Conservation (phyloP, 805 yeast genomes). For the Kazachstania martiniae region DNA sequence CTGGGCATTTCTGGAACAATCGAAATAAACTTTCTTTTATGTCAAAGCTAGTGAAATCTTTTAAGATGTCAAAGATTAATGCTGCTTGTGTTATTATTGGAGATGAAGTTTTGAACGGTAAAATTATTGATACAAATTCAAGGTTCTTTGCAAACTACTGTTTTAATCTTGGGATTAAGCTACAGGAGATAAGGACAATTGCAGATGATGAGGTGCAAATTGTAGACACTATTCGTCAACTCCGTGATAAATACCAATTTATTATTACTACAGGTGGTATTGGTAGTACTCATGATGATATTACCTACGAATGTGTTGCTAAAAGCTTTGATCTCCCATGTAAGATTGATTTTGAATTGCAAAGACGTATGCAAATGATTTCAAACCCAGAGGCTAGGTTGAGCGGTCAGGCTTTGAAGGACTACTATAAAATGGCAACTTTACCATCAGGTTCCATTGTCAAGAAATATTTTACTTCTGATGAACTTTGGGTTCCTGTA, state of each 20-base stretch:
- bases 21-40: neutral
- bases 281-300: constrained; percentile 88
- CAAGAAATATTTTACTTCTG: constrained; percentile 36
- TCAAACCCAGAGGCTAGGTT: constrained; percentile 29
- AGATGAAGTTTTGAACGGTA: constrained; percentile 81
- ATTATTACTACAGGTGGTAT: constrained; percentile 57
- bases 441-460: constrained; percentile 47
- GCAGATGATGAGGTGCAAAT: constrained; percentile 71
- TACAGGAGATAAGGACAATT: constrained; percentile 57
- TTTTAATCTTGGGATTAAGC: constrained; percentile 54
- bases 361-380: constrained; percentile 45
- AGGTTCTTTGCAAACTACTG: constrained; percentile 60
- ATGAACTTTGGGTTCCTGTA: constrained; percentile 74
- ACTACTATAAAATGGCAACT: constrained; percentile 72
- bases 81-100: constrained; percentile 47
- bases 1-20: too few relatives aligned
- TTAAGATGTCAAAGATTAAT: constrained; percentile 16
- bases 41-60: too few relatives aligned
- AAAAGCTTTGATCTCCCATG: constrained; percentile 45
- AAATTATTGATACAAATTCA: constrained; percentile 72
- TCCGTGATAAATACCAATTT: constrained; percentile 46
- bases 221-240: constrained; percentile 34
- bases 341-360: constrained; percentile 45
- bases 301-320: constrained; percentile 70
- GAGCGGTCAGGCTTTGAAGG: constrained; percentile 37